Conservation (phyloP, 208 protist species). For the Crithidia sp. region DNA sequence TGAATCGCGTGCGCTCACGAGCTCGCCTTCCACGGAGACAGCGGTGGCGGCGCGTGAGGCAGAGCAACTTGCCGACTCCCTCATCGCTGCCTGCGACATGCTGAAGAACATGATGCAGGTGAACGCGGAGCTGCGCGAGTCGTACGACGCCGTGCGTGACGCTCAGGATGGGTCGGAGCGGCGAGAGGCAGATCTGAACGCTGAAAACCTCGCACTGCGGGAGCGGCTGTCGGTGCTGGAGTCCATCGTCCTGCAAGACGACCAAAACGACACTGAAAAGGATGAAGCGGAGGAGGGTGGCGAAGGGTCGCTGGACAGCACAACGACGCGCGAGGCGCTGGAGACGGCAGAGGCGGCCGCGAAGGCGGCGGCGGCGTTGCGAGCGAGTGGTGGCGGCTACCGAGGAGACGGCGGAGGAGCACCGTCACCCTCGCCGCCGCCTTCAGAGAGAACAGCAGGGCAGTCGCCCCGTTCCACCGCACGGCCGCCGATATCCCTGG, state of each 20-base stretch:
- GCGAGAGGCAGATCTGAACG: conserved; percentile 82
- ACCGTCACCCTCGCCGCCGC: not conserved
- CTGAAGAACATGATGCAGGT: conserved; percentile 74
- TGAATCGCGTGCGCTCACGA: not conserved
- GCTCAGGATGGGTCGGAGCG: conserved; percentile 44
- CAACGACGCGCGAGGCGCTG: not conserved
- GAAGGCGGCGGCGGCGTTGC: conserved; percentile 7
- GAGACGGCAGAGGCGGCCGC: not conserved
- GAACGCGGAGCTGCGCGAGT: conserved; percentile 78
- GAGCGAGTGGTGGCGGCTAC: conserved; percentile 1
- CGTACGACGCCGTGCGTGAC: conserved; percentile 67
- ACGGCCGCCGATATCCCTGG: not conserved
- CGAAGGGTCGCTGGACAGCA: not conserved
- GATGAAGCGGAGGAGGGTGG: not conserved
- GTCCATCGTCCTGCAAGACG: conserved; percentile 79
- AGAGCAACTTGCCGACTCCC: conserved; percentile 72
- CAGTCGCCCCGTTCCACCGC: not conserved
- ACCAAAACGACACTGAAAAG: not conserved
- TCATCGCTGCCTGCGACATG: conserved; percentile 79
- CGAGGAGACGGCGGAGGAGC: not conserved
- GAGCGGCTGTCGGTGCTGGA: conserved; percentile 89
- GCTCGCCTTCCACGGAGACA: not conserved
- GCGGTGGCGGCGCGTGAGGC: conserved; percentile 13
- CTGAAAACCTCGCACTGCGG: conserved; percentile 83
- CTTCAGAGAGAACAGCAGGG: not conserved